A percentile compares a stretch with the other conserved stretches of the same genome.
Conservation (phyloP, 129 eudicot genomes). For the Chrysanthemum lavandulifolium region DNA sequence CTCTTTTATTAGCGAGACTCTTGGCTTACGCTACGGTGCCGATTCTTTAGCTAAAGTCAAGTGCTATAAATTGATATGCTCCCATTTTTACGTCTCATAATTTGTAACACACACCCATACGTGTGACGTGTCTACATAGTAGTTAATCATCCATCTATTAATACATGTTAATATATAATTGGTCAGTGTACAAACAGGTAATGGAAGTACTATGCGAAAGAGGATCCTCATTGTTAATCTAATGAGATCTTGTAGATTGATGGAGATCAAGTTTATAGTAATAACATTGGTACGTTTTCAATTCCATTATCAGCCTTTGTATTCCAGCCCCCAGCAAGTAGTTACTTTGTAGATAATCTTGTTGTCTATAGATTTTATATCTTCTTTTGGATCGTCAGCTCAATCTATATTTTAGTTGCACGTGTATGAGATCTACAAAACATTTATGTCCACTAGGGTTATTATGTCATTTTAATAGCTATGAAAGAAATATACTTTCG, state of each 20-base stretch:
- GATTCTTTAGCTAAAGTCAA: slow-evolving; percentile 14
- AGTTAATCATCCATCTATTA: slow-evolving; percentile 14
- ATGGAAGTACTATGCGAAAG: slow-evolving; percentile 67
- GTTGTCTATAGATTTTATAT: too few species aligned
- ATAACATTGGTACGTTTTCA: slow-evolving; percentile 74
- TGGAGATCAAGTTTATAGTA: slow-evolving; percentile 92
- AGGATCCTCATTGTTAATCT: slow-evolving; percentile 77
- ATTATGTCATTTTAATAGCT: too few species aligned
- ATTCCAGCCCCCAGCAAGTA: background rate
- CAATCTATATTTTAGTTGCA: too few species aligned
- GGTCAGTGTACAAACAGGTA: slow-evolving; percentile 92
- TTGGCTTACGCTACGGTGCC: background rate
- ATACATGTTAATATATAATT: slow-evolving; percentile 34
- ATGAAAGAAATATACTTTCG: too few species aligned
- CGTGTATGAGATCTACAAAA: too few species aligned
- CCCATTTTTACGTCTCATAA: background rate
- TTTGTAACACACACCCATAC: background rate
- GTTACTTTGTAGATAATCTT: too few species aligned
- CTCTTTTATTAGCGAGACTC: background rate
- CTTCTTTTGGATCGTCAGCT: too few species aligned
- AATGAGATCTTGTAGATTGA: slow-evolving; percentile 89
- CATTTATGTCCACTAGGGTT: too few species aligned
- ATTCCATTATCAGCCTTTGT: background rate
- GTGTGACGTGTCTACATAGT: background rate
- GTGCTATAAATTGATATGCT: background rate